Base-by-base conservation (phyloP, 139 green algal genomes). In the Mesotaenium endlicherianum region DNA sequence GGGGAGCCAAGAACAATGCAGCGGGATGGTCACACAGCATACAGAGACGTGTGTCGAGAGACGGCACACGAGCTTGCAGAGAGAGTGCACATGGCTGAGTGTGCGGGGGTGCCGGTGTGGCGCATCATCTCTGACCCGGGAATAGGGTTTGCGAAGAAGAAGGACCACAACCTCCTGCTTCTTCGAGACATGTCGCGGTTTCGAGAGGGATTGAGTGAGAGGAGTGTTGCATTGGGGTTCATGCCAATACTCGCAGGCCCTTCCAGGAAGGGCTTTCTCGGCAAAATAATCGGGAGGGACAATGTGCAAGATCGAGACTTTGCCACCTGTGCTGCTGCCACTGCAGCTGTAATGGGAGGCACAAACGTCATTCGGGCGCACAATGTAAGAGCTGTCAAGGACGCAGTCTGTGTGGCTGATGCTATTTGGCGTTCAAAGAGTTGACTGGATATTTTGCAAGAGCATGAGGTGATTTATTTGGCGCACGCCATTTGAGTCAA, bases 1-100 rank as follows among this genome's bases (percentile, higher is more conserved):
- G 96, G 96, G 1, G 89, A 93, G 42, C 93, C 94, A 0, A 76
- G 34, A 16, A 95, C 91, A 44, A 98, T 99, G 96, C 76, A 89
- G 76, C 47, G 16, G 17, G 38, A 38, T 17, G 50, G 55, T 17
- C 42, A 86, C 69, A 86, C 80, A 0, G 38, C 45, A 31, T 86
- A 82, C 43, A 60, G n/a, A 49, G 45, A 83, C 34, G 72, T 60
- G 16, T 83, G 53, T 76, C 41, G 75, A 74, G 80, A 86, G 5
- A 38, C 86, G 36, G 71, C 40, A 38, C 5, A 40, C 20, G 80
- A 86, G 49, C 68, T 86, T 36, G 31, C 71, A 31, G 77, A 74
- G 17, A 49, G 49, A 38, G 72, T 30, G 41, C 40, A 30, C 5
- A n/a, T 34, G n/a, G 81, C 81, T 26, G 74, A 85, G 75, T 20